Conservation (phyloP, 352 stramenopile species). For the Globisporangium cederbergense region DNA sequence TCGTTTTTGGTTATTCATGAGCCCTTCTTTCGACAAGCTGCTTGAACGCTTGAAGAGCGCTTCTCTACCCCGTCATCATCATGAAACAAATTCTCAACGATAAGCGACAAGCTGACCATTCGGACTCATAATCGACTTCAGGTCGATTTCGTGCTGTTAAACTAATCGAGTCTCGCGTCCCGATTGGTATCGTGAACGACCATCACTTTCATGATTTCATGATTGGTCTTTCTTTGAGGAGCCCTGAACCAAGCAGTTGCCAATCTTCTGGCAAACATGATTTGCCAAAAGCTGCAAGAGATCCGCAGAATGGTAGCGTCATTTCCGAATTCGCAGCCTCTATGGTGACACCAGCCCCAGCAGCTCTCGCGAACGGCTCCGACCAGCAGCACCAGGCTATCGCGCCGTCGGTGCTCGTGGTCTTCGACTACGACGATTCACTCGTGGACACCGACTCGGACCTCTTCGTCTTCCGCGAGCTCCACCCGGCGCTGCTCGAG, state of each 20-base stretch:
- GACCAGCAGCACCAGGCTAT: neutral
- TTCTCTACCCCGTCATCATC: too few species aligned
- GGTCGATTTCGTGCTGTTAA: neutral
- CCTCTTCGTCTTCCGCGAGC: slow-evolving; percentile 25
- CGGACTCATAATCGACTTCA: too few species aligned
- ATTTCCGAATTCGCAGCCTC: neutral
- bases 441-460: slow-evolving; percentile 50
- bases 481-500: slow-evolving; percentile 29
- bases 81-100: too few species aligned
- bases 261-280: neutral
- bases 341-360: neutral
- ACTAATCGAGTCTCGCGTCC: neutral
- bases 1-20: too few species aligned
- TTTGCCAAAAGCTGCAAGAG: neutral
- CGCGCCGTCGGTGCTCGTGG: slow-evolving; percentile 26
- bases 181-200: neutral
- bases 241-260: neutral
- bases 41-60: too few species aligned
- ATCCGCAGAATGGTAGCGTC: neutral
- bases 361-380: neutral
- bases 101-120: too few species aligned
- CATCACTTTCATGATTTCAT: neutral
- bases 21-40: too few species aligned
- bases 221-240: neutral
- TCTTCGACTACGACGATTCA: slow-evolving; percentile 52